Evolutionary conservation across 2,329 filamentous ascomycete genomes (phyloP), one percentile per base, ranked within the genome.

Genomic region (Neurospora sp.): DNA sequence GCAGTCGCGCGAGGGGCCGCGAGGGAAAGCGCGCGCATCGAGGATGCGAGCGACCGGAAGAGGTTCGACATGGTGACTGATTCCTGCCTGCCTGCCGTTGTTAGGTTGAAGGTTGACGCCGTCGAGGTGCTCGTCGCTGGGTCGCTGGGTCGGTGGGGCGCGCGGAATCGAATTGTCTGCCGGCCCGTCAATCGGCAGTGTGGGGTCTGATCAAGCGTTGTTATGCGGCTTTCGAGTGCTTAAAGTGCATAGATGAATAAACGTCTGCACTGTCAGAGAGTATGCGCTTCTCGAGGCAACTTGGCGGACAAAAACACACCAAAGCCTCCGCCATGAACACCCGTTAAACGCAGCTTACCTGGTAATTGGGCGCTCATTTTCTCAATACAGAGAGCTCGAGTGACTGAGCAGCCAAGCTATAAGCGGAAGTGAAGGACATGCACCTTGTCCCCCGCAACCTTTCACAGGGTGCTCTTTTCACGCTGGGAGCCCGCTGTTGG

Each of bases 1-100:
- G 73, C 36, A 33, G 66, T 17, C 28, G n/a, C 36, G 19, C 67
- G 57, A 40, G 69, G 36, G 68, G 66, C 23, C 15, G 73, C 70
- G 68, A 76, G 70, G 62, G 75, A 71, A 52, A 76, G 73, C 19
- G 71, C 70, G 66, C 73, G 74, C 73, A 76, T 74, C 46, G 74
- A 75, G 5, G 70, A 68, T 33, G 72, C 69, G 23, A 76, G 74
- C 66, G 74, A 72, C 52, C 67, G 71, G 41, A 62, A 62, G 12
- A 62, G 28, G 52, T 62, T 62, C 52, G 52, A 33, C 52, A 62
- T 62, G 28, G 67, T 33, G 28, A 62, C 19, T 57, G 52, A 15
- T 8, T 62, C 52, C 52, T 33, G 52, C 52, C 52, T n/a, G 52
- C 52, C 52, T 33, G 23, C 23, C 52, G 52, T 62, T 62, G 28